Percentiles rank a stretch among this genome's conserved stretches.
Conservation (phyloP, 129 eudicot genomes). For the Escallonia herrerae region DNA sequence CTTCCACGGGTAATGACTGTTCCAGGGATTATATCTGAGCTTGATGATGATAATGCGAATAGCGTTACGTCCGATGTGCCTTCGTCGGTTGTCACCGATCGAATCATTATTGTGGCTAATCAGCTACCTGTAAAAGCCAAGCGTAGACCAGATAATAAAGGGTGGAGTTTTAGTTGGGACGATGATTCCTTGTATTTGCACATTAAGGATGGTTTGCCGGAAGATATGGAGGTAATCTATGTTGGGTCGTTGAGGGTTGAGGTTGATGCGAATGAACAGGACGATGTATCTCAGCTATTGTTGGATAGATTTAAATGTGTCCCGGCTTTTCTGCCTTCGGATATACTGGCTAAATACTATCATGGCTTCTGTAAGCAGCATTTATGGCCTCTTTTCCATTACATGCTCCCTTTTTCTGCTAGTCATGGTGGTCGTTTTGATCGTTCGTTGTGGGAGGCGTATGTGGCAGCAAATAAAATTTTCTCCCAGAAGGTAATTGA, state of each 20-base stretch:
- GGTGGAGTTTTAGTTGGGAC: conserved; percentile 55
- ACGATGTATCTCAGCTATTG: conserved; percentile 46
- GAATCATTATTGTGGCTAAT: conserved; percentile 53
- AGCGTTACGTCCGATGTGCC: conserved; percentile 51
- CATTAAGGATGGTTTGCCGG: conserved; percentile 50
- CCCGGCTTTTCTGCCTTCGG: conserved; percentile 45
- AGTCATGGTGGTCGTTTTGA: conserved; percentile 55
- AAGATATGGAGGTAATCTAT: conserved; percentile 56
- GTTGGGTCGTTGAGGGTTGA: conserved; percentile 53
- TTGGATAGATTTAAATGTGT: conserved; percentile 54
- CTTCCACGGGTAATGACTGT: conserved; percentile 53
- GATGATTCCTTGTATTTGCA: conserved; percentile 47
- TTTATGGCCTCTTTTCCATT: conserved; percentile 58
- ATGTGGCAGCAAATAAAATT: conserved; percentile 60
- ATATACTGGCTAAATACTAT: conserved; percentile 38
- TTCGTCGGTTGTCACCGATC: conserved; percentile 32
- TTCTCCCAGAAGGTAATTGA: conserved; percentile 60
- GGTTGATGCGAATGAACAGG: conserved; percentile 41
- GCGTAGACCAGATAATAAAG: conserved; percentile 29
- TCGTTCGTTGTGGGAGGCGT: conserved; percentile 64
- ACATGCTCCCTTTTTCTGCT: conserved; percentile 47
- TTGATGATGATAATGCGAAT: conserved; percentile 53
- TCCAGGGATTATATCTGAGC: conserved; percentile 50
- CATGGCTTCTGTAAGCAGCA: conserved; percentile 64
- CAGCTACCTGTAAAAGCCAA: conserved; percentile 47